Evolutionary conservation across 306 rosid species (phyloP).

Genomic region (Purshia tridentata): DNA sequence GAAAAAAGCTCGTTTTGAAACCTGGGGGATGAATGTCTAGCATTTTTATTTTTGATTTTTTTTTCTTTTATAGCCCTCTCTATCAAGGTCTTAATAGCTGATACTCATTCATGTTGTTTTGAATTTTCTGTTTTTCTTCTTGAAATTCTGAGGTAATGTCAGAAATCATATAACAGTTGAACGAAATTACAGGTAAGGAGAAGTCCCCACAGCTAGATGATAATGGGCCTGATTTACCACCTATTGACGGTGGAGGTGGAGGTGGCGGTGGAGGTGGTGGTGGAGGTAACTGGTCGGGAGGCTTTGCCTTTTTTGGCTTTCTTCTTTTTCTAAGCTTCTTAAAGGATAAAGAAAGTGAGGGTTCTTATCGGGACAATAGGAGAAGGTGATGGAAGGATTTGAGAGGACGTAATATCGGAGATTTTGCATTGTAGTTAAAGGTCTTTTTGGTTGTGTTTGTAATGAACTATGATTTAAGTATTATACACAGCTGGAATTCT

Average conservation of each 20-base stretch:
- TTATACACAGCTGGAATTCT: not conserved
- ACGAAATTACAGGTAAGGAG: conserved; percentile 75
- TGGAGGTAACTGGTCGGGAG: conserved; percentile 95
- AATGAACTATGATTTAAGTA: not conserved
- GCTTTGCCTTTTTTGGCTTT: conserved; percentile 94
- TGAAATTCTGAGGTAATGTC: conserved; percentile 7
- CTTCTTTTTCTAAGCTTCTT: conserved; percentile 87
- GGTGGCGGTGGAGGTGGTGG: conserved; percentile 98
- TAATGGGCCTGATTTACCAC: conserved; percentile 81
- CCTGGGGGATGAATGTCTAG: not conserved
- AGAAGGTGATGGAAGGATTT: conserved; percentile 45
- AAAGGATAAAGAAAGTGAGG: conserved; percentile 86
- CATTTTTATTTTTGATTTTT: not conserved
- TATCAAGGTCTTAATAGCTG: not conserved
- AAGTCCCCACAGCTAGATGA: conserved; percentile 86
- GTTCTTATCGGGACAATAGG: conserved; percentile 50
- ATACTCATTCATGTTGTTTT: not conserved
- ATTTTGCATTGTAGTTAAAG: not conserved
- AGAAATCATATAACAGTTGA: conserved; percentile 3
- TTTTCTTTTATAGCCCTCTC: not conserved
- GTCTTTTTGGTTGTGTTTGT: not conserved
- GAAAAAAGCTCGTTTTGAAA: not conserved
- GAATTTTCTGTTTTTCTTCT: conserved; percentile 4
- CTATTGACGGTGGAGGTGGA: conserved; percentile 82
- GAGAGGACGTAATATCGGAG: not conserved